A percentile compares a stretch with the other conserved stretches of the same genome.
Conservation (phyloP, 164 flowering plant species). For the Liriodendron chinense region DNA sequence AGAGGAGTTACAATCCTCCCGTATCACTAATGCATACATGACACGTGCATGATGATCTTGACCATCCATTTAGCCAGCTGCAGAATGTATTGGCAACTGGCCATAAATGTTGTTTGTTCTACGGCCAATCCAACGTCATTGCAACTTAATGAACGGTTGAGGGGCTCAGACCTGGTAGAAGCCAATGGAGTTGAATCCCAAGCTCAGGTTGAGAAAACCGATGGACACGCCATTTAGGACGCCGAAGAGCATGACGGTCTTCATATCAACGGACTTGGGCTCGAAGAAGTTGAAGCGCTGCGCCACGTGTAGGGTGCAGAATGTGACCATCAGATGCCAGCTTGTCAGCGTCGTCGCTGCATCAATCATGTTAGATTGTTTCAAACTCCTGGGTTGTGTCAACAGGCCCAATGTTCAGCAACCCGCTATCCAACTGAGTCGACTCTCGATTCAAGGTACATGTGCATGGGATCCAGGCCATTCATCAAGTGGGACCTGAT, state of each 20-base stretch:
- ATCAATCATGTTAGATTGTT: neutral
- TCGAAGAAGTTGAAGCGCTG: constrained; percentile 77
- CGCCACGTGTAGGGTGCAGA: constrained; percentile 86
- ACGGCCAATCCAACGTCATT: no score
- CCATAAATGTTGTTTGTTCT: no score
- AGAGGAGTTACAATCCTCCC: no score
- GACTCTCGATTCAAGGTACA: no score
- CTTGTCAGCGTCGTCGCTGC: constrained; percentile 97
- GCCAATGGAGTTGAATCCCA: constrained; percentile 95
- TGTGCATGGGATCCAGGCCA: neutral
- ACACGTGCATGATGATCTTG: no score
- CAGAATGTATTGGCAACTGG: no score
- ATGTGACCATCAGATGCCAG: constrained; percentile 99
- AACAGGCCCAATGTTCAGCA: no score
- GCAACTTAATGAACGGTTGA: no score
- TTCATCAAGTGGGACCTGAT: neutral
- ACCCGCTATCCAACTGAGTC: no score
- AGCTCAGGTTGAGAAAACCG: constrained; percentile 89
- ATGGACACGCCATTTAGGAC: constrained; percentile 88
- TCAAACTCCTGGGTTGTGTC: no score
- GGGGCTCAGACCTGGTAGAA: constrained; percentile 68
- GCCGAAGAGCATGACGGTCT: constrained; percentile 86
- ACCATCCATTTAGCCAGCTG: no score
- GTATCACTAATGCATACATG: no score
- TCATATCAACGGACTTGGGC: constrained; percentile 67